These are phyloP conservation scores for Fusarium avenaceum DNA, from an alignment of 2,329 filamentous ascomycete species.

Conservation along the genomic window DNA sequence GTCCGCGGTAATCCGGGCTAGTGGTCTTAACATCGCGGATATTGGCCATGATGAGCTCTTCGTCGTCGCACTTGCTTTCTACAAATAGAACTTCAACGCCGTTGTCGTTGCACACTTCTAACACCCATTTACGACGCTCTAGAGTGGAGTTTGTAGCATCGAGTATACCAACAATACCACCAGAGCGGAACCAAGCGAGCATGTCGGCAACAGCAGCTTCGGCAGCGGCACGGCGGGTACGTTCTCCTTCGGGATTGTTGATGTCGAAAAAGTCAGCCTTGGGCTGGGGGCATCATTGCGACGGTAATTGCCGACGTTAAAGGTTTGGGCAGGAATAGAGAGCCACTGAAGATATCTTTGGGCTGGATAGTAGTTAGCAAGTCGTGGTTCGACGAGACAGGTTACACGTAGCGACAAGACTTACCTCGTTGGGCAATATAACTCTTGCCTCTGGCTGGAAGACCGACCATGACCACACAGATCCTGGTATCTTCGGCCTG, in stretches of 20 bases:
- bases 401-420: conserved; percentile 44
- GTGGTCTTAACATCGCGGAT: conserved; percentile 98
- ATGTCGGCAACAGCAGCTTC: conserved; percentile 94
- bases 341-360: conserved; percentile 97
- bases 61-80: conserved; percentile 96
- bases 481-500: conserved; percentile 97
- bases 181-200: conserved; percentile 87
- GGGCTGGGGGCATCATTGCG: conserved; percentile 88
- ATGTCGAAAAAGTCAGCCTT: conserved; percentile 96
- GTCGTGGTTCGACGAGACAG: conserved; percentile 1
- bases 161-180: conserved; percentile 90
- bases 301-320: conserved; percentile 98
- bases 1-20: conserved; percentile 92
- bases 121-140: conserved; percentile 88
- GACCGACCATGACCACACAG: conserved; percentile 98
- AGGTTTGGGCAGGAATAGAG: conserved; percentile 91
- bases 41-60: conserved; percentile 97
- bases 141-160: conserved; percentile 98
- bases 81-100: conserved; percentile 94
- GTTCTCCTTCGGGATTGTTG: conserved; percentile 89
- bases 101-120: conserved; percentile 80
- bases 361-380: conserved; percentile 63
- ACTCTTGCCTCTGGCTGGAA: conserved; percentile 96
- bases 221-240: conserved; percentile 86
- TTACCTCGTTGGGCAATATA: conserved; percentile 96